Evolutionary conservation across 306 rosid genomes (phyloP).

Genomic region (Lathyrus oleraceus): DNA sequence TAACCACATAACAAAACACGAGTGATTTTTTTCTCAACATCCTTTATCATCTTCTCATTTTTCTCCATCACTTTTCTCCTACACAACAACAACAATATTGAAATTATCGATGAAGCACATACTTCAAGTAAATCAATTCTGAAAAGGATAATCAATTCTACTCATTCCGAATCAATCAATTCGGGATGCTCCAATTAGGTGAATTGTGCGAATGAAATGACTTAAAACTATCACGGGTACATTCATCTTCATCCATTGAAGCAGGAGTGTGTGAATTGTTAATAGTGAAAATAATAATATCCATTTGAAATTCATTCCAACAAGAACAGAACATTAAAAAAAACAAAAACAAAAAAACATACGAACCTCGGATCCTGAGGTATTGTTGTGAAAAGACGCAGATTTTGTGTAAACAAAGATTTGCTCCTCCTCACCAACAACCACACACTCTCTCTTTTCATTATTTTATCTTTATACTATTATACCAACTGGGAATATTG

Average conservation of each 20-base stretch:
- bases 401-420: neutral
- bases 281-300: neutral
- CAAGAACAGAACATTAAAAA: neutral
- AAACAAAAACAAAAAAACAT: neutral
- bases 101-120: neutral
- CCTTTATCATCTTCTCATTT: constrained; percentile 33
- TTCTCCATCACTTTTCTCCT: constrained; percentile 36
- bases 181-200: neutral
- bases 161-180: no score
- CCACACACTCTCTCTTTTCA: neutral
- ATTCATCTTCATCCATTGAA: neutral
- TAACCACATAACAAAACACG: constrained; percentile 79
- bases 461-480: neutral
- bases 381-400: neutral
- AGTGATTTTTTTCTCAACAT: constrained; percentile 39
- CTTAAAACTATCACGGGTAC: neutral
- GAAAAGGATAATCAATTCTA: no score
- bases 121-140: neutral
- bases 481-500: no score
- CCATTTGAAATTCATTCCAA: neutral
- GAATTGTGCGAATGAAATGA: neutral
- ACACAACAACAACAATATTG: neutral
- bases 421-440: neutral
- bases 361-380: neutral
- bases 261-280: neutral